Conservation (phyloP, 2,329 filamentous ascomycete genomes). For the Fusarium sp. region DNA sequence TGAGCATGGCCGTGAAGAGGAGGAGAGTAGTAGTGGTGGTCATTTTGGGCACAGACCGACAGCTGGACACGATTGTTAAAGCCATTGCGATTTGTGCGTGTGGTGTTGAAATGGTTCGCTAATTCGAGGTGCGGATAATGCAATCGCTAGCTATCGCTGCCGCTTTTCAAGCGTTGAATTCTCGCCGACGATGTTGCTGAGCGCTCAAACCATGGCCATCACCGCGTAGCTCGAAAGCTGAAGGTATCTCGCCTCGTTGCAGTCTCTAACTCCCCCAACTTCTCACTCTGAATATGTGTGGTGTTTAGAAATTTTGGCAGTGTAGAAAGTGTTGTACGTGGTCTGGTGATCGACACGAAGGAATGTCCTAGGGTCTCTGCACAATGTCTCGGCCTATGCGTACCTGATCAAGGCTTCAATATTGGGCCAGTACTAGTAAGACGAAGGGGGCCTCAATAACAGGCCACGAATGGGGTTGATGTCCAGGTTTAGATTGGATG, state of each 20-base stretch:
- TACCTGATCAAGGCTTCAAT: slow-evolving; percentile 1
- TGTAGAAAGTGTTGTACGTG: slow-evolving; percentile 3
- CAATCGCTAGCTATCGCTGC: neutral
- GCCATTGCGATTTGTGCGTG: slow-evolving; percentile 18
- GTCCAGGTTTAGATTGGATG: slow-evolving; percentile 26
- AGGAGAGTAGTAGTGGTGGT: slow-evolving; percentile 15
- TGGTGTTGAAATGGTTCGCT: neutral
- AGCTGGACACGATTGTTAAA: neutral
- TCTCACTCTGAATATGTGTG: neutral
- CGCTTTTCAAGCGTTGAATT: slow-evolving; percentile 18
- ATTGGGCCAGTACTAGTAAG: neutral
- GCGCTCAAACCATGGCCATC: slow-evolving; percentile 31
- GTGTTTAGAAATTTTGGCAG: neutral
- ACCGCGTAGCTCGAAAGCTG: slow-evolving; percentile 25
- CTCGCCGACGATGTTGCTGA: slow-evolving; percentile 23
- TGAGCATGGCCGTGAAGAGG: slow-evolving; percentile 4
- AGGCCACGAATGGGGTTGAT: slow-evolving; percentile 29
- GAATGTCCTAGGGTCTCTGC: slow-evolving; percentile 28
- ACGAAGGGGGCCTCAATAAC: slow-evolving; percentile 20
- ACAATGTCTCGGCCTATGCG: slow-evolving; percentile 29
- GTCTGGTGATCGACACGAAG: slow-evolving; percentile 8
- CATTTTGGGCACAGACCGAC: slow-evolving; percentile 12
- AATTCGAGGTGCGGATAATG: slow-evolving; percentile 4
- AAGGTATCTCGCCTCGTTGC: neutral
- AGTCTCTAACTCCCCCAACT: slow-evolving; percentile 1